These are phyloP conservation scores for Teratosphaeria pseudoeucalypti DNA, from an alignment of 2,329 filamentous ascomycete genomes.

Conservation along the genomic window DNA sequence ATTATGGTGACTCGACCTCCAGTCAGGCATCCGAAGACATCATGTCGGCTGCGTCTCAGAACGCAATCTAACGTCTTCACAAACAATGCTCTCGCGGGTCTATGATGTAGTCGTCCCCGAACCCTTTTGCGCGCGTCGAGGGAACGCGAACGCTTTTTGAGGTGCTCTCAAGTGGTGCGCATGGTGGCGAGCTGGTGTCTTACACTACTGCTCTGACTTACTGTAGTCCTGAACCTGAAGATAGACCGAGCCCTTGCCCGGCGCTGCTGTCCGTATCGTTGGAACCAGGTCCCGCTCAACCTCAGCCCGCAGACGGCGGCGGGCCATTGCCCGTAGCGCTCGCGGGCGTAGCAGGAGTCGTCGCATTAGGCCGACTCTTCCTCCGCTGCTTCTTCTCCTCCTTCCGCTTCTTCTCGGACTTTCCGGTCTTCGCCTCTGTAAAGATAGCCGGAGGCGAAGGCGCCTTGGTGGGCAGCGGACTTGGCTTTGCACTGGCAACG, in stretches of 20 bases:
- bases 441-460: conserved; percentile 7
- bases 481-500: conserved; percentile 1
- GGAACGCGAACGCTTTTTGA: too few species aligned
- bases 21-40: not conserved
- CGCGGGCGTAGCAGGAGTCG: conserved; percentile 2
- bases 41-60: not conserved
- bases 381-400: conserved; percentile 9
- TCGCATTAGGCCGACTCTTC: conserved; percentile 10
- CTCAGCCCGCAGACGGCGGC: not conserved
- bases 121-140: too few species aligned
- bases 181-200: too few species aligned
- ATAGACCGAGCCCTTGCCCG: too few species aligned
- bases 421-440: conserved; percentile 5
- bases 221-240: too few species aligned
- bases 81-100: too few species aligned
- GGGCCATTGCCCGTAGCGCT: not conserved
- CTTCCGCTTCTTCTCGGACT: conserved; percentile 7
- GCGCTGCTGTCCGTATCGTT: not conserved
- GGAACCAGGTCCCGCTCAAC: not conserved
- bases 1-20: not conserved
- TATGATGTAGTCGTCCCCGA: too few species aligned
- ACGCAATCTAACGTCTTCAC: too few species aligned
- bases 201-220: not conserved
- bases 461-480: conserved; percentile 1
- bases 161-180: too few species aligned